Evolutionary conservation across 352 stramenopile genomes (phyloP), one percentile per base, ranked within the genome.

Genomic region (Peronospora belbahrii): DNA sequence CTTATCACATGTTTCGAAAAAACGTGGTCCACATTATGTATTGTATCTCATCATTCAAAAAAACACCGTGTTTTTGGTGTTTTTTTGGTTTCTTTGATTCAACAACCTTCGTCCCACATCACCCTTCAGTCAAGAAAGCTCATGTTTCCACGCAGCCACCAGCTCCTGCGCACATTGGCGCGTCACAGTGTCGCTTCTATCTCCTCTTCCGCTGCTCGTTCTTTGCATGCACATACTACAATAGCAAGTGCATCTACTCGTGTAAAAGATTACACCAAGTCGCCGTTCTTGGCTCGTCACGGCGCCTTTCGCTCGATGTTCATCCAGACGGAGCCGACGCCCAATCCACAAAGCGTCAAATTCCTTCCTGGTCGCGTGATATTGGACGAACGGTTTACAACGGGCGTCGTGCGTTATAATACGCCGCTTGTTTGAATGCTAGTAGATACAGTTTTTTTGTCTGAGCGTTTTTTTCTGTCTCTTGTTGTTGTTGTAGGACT

Each of bases 331-430:
- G 94, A 97, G 62, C 65, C 85, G 25, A 99, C 97, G 37, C 97
- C 97, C 2, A 99, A 99, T 73, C 96, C 97, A 35, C 85, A 95
- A 65, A 96, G 83, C 52, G 69, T 99, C 59, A 99, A 99, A 73
- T 99, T 99, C 63, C 59, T 98, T 15, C 96, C 96, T 4, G 89
- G 88, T 18, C 73, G 80, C 42, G 56, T 67, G 2, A 85, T 98
- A 30, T 74, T 98, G 37, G 80, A 96, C 41, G 83, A 95, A 3
- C 77, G 80, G 52, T 94, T 91, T 61, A 77, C 79, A 27, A 91
- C 82, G n/a, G 79, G 82, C 34, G 74, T 92, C 47, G 60, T 69
- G 41, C 18, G 50, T n/a, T n/a, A n/a, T n/a, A n/a, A n/a, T n/a
- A n/a, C n/a, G n/a, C n/a, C n/a, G n/a, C n/a, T n/a, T n/a, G n/a